These are phyloP conservation scores for Mycena vitilis DNA, from an alignment of 768 basidiomycete genomes.

Conservation along the genomic window DNA sequence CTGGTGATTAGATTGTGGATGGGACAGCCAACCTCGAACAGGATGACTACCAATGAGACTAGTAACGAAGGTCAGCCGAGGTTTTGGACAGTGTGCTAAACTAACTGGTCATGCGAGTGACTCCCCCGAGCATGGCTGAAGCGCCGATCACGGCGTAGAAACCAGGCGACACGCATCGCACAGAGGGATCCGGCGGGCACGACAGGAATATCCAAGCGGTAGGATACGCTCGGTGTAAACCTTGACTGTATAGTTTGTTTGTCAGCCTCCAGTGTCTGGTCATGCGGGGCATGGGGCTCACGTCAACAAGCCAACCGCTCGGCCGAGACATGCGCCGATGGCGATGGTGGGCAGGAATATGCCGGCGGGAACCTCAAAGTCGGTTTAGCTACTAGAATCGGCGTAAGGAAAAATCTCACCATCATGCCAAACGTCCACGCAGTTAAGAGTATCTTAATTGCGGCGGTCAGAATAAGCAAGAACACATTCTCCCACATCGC, in stretches of 20 bases:
- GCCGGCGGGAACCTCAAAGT: conserved; percentile 74
- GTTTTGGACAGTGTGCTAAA: conserved; percentile 1
- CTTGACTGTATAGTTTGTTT: conserved; percentile 67
- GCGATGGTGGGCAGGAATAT: conserved; percentile 83
- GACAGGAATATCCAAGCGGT: conserved; percentile 76
- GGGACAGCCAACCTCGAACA: conserved; percentile 67
- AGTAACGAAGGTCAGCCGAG: neutral
- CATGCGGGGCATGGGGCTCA: conserved; percentile 45
- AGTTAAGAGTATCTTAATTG: conserved; percentile 70
- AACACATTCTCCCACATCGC: conserved; percentile 78
- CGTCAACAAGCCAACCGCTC: conserved; percentile 77
- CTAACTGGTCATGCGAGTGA: conserved; percentile 82
- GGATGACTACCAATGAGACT: conserved; percentile 83
- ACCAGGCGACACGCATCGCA: conserved; percentile 77
- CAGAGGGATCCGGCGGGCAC: conserved; percentile 77
- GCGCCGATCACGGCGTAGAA: conserved; percentile 85
- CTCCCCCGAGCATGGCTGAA: conserved; percentile 80
- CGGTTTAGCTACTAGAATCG: neutral
- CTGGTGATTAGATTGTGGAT: conserved; percentile 2
- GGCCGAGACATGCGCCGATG: conserved; percentile 78
- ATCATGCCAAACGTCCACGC: conserved; percentile 87
- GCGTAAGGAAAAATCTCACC: conserved; percentile 50
- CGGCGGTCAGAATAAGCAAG: conserved; percentile 70
- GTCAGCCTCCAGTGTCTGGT: neutral
- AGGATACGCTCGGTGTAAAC: conserved; percentile 72